These are phyloP conservation scores for Penicillium mononematosum DNA, from an alignment of 495 filamentous ascomycete species.

Conservation along the genomic window DNA sequence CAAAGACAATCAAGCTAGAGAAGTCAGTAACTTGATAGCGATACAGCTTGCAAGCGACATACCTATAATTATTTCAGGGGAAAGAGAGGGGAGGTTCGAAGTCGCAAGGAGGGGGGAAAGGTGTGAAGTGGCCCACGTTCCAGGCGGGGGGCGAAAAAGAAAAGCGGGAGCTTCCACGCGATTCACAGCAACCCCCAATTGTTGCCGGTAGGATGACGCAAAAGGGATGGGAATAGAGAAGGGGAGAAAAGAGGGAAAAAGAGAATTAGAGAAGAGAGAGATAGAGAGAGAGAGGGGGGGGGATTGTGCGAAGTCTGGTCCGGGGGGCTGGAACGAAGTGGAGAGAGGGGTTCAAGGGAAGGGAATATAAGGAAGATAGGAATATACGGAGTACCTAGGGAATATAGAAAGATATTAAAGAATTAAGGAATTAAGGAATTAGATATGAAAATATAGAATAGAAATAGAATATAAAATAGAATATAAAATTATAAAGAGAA, in stretches of 20 bases:
- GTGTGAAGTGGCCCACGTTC: constrained; percentile 15
- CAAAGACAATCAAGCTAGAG: neutral
- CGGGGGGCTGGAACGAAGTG: constrained; percentile 30
- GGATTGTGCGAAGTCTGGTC: constrained; percentile 17
- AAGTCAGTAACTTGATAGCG: neutral
- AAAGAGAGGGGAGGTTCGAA: constrained; percentile 8
- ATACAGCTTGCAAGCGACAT: neutral
- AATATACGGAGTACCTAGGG: neutral
- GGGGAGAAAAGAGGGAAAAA: constrained; percentile 7
- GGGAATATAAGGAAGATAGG: neutral
- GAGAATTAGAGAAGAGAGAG: constrained; percentile 13
- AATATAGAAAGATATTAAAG: neutral
- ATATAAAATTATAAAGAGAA: neutral
- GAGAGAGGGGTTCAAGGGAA: constrained; percentile 14
- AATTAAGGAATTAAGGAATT: too few relatives aligned
- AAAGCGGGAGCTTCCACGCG: constrained; percentile 9
- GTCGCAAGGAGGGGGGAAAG: constrained; percentile 5
- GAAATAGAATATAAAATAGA: too few relatives aligned
- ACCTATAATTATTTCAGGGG: constrained; percentile 9
- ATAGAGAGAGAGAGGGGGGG: neutral
- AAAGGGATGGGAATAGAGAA: constrained; percentile 9
- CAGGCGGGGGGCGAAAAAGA: constrained; percentile 16
- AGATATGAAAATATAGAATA: neutral
- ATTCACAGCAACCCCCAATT: constrained; percentile 15
- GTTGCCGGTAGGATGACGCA: constrained; percentile 13